Percentiles rank a stretch among this genome's conserved stretches.
phyloP scores from a whole-genome alignment of 2,329 filamentous ascomycete species.

The Scedosporium apiospermum region DNA sequence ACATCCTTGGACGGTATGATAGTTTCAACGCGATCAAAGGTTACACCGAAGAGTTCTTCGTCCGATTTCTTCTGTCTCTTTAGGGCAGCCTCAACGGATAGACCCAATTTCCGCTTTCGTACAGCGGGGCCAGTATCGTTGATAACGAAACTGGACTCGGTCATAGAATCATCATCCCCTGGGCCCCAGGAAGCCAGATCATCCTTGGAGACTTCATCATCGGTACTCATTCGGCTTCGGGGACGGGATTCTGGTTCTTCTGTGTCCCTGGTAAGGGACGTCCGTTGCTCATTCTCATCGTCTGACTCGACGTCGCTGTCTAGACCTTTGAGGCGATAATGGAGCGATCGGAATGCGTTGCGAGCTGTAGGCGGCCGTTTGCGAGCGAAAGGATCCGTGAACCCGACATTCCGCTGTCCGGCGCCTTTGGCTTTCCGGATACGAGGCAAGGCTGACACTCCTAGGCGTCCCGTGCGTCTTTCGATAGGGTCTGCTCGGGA shows the following conservation, averaged over 20 bases:
- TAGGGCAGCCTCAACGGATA: constrained; percentile 58
- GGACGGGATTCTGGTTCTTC: constrained; percentile 79
- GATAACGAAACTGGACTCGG: constrained; percentile 61
- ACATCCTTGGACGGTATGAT: constrained; percentile 36
- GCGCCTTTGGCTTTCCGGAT: constrained; percentile 59
- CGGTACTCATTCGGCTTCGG: constrained; percentile 62
- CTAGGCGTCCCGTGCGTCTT: constrained; percentile 44
- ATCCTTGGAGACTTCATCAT: constrained; percentile 45
- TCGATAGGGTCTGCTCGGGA: constrained; percentile 53
- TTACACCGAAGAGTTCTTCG: constrained; percentile 66
- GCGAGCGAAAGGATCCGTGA: constrained; percentile 52
- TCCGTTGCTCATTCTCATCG: constrained; percentile 57
- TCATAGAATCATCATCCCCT: constrained; percentile 56
- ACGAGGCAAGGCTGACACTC: constrained; percentile 57
- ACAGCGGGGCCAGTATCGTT: constrained; percentile 41
- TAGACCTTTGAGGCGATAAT: constrained; percentile 41
- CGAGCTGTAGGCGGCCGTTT: constrained; percentile 47
- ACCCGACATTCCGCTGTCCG: constrained; percentile 6
- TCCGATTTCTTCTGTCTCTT: constrained; percentile 76
- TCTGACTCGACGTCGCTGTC: constrained; percentile 76
- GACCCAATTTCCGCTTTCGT: constrained; percentile 67
- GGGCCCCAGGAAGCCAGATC: constrained; percentile 37
- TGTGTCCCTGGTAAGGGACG: constrained; percentile 61
- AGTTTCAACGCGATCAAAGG: constrained; percentile 26
- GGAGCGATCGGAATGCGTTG: constrained; percentile 66